Percentiles rank a stretch among this genome's conserved stretches.
Conservation (phyloP, 805 yeast genomes). For the Hanseniaspora lindneri region DNA sequence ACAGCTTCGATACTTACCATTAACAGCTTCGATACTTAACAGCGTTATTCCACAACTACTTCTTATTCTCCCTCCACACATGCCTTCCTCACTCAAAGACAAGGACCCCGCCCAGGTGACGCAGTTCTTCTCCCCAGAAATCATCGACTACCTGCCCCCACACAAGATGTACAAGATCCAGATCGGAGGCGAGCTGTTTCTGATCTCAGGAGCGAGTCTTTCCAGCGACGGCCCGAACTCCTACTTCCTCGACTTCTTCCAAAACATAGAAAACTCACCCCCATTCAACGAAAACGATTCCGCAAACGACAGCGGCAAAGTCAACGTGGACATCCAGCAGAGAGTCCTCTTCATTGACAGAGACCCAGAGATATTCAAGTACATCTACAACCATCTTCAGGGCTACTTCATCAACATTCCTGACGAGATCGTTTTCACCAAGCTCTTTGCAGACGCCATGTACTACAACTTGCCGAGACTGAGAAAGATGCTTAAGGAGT, state of each 20-base stretch:
- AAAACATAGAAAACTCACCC: slow-evolving; percentile 23
- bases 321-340: slow-evolving; percentile 19
- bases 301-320: neutral
- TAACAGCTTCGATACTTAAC: too few relatives aligned
- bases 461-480: slow-evolving; percentile 58
- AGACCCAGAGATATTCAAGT: slow-evolving; percentile 54
- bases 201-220: slow-evolving; percentile 63
- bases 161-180: slow-evolving; percentile 58
- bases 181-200: slow-evolving; percentile 51
- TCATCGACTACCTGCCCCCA: slow-evolving; percentile 51
- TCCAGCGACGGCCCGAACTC: slow-evolving; percentile 73
- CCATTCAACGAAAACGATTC: neutral
- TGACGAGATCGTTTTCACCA: slow-evolving; percentile 48
- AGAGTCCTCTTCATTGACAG: slow-evolving; percentile 57
- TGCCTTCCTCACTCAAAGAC: neutral
- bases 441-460: slow-evolving; percentile 55
- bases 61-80: too few relatives aligned
- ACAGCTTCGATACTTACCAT: too few relatives aligned
- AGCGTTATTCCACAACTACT: too few relatives aligned
- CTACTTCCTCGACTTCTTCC: slow-evolving; percentile 66
- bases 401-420: slow-evolving; percentile 61
- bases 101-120: neutral
- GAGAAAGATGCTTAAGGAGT: slow-evolving; percentile 36
- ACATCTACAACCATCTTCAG: slow-evolving; percentile 60
- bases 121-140: slow-evolving; percentile 29